These are phyloP conservation scores for Phytophthora vignae DNA, from an alignment of 352 stramenopile genomes.

Conservation along the genomic window DNA sequence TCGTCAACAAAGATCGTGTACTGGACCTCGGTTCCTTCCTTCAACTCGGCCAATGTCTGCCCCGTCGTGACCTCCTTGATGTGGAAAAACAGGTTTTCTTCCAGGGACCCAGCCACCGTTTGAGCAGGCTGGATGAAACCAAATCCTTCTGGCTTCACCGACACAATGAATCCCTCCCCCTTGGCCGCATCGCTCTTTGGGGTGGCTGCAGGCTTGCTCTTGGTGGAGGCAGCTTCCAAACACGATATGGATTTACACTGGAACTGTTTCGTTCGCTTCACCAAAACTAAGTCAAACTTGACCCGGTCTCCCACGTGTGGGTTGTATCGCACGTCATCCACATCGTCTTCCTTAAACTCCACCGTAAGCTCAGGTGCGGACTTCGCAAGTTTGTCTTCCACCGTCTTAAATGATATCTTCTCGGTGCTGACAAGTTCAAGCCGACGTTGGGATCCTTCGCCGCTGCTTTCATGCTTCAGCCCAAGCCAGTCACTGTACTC, in stretches of 20 bases:
- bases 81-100: conserved; percentile 85
- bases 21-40: conserved; percentile 77
- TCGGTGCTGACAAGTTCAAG: conserved; percentile 45
- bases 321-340: conserved; percentile 74
- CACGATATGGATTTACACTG: conserved; percentile 59
- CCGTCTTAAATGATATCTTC: conserved; percentile 30
- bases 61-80: conserved; percentile 72
- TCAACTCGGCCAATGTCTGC: conserved; percentile 62
- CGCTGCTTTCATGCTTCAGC: conserved; percentile 59
- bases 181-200: conserved; percentile 28
- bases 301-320: conserved; percentile 70
- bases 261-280: conserved; percentile 78
- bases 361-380: conserved; percentile 44
- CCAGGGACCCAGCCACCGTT: conserved; percentile 36
- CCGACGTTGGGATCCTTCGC: conserved; percentile 48
- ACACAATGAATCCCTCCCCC: conserved; percentile 69
- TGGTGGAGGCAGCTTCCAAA: conserved; percentile 39
- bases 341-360: conserved; percentile 70
- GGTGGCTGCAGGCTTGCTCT: conserved; percentile 20
- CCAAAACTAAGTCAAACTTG: conserved; percentile 60
- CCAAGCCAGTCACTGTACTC: conserved; percentile 74
- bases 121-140: conserved; percentile 77
- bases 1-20: conserved; percentile 67
- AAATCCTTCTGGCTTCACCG: conserved; percentile 75
- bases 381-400: conserved; percentile 30